Conservation (phyloP, 176 grass and related monocot species). For the Hyparrhenia diplandra region DNA sequence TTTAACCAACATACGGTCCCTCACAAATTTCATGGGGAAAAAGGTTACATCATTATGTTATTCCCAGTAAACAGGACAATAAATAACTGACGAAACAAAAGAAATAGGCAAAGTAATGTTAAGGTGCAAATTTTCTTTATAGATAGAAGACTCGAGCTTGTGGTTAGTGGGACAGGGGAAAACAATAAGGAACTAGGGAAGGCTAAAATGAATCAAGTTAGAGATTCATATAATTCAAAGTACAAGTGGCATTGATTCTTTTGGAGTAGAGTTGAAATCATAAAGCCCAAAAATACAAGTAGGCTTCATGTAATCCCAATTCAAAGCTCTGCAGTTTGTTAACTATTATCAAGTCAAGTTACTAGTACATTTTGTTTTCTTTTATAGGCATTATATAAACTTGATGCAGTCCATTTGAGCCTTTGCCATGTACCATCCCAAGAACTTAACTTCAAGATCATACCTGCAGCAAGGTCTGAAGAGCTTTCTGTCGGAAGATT, state of each 20-base stretch:
- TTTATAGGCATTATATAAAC: neutral
- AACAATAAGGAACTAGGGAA: neutral
- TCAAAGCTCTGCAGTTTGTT: neutral
- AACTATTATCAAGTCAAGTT: neutral
- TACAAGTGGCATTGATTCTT: neutral
- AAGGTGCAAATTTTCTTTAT: neutral
- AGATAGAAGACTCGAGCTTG: neutral
- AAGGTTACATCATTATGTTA: neutral
- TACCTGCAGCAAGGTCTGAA: conserved; percentile 93
- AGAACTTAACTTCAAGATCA: conserved; percentile 20
- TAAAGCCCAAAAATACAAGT: neutral
- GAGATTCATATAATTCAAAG: neutral
- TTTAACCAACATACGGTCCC: neutral
- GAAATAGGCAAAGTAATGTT: conserved; percentile 4
- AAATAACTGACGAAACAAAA: neutral
- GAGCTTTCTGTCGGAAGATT: conserved; percentile 71
- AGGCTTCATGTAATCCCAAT: neutral
- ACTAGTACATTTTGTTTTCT: neutral
- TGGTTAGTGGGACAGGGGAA: neutral
- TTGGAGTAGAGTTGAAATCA: neutral
- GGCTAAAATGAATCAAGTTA: neutral
- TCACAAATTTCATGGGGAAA: neutral
- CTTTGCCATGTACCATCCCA: conserved; percentile 36
- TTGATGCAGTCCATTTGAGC: conserved; percentile 17
- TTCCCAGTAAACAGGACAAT: neutral